Conservation (phyloP, 352 stramenopile genomes). For the Globisporangium mamillatum region DNA sequence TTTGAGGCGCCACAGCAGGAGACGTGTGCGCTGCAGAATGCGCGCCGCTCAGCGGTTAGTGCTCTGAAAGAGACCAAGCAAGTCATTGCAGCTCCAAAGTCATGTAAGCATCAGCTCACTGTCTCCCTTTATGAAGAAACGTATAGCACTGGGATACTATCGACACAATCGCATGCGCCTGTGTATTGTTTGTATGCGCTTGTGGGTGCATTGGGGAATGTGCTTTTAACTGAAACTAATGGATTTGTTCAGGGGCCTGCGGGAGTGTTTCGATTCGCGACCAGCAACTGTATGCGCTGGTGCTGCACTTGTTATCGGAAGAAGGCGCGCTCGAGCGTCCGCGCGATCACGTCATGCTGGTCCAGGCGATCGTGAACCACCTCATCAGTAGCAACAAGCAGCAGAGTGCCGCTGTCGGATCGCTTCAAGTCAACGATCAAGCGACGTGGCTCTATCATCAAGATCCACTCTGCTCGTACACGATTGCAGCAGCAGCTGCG, state of each 20-base stretch:
- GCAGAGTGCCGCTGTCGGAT: not conserved
- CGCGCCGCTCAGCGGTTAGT: not conserved
- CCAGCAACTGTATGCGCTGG: conserved; percentile 9
- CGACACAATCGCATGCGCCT: too few species aligned
- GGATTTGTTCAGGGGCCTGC: not conserved
- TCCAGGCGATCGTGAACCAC: not conserved
- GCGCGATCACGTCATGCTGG: not conserved
- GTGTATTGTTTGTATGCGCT: not conserved
- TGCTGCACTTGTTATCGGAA: conserved; percentile 8
- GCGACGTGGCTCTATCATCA: conserved; percentile 2
- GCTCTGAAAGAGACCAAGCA: not conserved
- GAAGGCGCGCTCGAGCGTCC: not conserved
- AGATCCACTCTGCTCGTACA: conserved; percentile 23
- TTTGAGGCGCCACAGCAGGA: conserved; percentile 13
- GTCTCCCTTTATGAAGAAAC: not conserved
- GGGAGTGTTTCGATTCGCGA: conserved; percentile 9
- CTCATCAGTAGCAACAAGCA: not conserved
- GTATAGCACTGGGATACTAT: not conserved
- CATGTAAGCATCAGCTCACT: not conserved
- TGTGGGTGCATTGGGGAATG: not conserved
- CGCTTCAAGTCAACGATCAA: not conserved
- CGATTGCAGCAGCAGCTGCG: conserved; percentile 5
- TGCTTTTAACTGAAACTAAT: too few species aligned
- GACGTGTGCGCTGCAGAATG: not conserved
- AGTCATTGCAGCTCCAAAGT: too few species aligned